These are phyloP conservation scores for Sedum album DNA, from an alignment of 164 flowering plant species.

Conservation along the genomic window DNA sequence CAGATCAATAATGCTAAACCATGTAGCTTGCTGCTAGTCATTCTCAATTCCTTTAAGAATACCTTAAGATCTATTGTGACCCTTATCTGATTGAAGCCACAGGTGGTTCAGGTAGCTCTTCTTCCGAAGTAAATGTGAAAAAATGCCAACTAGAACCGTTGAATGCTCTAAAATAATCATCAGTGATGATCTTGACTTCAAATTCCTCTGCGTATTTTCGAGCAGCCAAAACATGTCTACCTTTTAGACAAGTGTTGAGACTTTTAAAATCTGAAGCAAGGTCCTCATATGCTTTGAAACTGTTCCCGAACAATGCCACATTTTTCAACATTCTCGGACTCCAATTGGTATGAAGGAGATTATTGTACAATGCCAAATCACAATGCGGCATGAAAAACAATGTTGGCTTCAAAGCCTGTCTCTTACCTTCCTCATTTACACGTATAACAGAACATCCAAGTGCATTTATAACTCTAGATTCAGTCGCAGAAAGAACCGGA, in stretches of 20 bases:
- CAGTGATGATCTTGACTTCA: constrained; percentile 31
- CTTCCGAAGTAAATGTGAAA: constrained; percentile 30
- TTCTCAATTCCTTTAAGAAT: not conserved
- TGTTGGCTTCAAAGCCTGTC: constrained; percentile 49
- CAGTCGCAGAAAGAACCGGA: constrained; percentile 65
- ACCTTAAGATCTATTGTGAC: not conserved
- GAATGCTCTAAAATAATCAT: constrained; percentile 60
- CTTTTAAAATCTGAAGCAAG: constrained; percentile 22
- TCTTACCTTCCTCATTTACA: constrained; percentile 34
- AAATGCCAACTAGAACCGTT: constrained; percentile 87
- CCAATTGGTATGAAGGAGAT: constrained; percentile 67
- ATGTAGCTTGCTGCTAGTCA: not conserved
- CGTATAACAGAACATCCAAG: constrained; percentile 55
- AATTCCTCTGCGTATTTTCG: constrained; percentile 39
- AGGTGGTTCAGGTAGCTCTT: not conserved
- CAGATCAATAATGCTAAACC: not conserved
- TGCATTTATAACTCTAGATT: constrained; percentile 47
- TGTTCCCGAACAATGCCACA: constrained; percentile 65
- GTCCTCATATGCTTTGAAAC: constrained; percentile 46
- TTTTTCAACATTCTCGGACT: constrained; percentile 24
- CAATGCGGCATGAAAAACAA: constrained; percentile 92
- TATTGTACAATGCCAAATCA: constrained; percentile 66
- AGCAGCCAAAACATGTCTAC: constrained; percentile 36
- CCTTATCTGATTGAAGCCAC: not conserved
- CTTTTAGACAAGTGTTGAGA: constrained; percentile 19